Conservation (phyloP, 1,284 basidiomycete species). For the Rhodofomes roseus region DNA sequence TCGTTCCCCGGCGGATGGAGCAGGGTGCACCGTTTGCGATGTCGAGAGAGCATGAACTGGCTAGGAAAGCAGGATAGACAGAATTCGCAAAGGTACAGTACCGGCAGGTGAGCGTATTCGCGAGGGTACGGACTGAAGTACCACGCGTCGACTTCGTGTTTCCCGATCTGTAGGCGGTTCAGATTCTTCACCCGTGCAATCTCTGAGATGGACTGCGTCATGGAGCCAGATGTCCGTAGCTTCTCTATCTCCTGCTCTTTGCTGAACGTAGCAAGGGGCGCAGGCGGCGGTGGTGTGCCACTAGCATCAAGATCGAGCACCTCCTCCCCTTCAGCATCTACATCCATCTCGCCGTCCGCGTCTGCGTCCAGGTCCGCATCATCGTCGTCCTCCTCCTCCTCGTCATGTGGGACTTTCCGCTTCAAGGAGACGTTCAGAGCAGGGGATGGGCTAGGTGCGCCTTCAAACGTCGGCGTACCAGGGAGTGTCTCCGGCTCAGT, state of each 20-base stretch:
- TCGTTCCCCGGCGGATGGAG: slow-evolving; percentile 99
- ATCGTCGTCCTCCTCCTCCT: slow-evolving; percentile 55
- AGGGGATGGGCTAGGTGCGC: slow-evolving; percentile 48
- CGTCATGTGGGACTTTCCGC: slow-evolving; percentile 57
- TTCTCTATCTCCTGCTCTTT: slow-evolving; percentile 99
- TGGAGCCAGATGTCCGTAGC: slow-evolving; percentile 93
- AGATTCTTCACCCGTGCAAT: slow-evolving; percentile 98
- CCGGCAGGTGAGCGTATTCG: slow-evolving; percentile 94
- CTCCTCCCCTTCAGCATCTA: slow-evolving; percentile 45
- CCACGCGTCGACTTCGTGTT: slow-evolving; percentile 97
- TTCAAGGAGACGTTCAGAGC: slow-evolving; percentile 56
- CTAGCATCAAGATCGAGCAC: slow-evolving; percentile 37
- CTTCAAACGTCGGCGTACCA: slow-evolving; percentile 33
- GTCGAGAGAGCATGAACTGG: slow-evolving; percentile 84
- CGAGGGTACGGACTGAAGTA: slow-evolving; percentile 99
- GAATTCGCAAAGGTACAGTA: slow-evolving; percentile 98
- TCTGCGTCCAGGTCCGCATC: slow-evolving; percentile 59
- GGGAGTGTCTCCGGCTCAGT: slow-evolving; percentile 22
- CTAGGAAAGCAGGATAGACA: slow-evolving; percentile 91
- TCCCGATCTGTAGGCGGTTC: slow-evolving; percentile 94
- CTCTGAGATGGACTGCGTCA: slow-evolving; percentile 98
- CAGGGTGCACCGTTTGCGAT: slow-evolving; percentile 89
- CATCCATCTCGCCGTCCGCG: slow-evolving; percentile 49
- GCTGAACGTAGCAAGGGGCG: slow-evolving; percentile 62
- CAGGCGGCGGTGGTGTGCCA: slow-evolving; percentile 37